phyloP scores from a whole-genome alignment of 1,284 basidiomycete species.

The Ganoderma meredithae region DNA sequence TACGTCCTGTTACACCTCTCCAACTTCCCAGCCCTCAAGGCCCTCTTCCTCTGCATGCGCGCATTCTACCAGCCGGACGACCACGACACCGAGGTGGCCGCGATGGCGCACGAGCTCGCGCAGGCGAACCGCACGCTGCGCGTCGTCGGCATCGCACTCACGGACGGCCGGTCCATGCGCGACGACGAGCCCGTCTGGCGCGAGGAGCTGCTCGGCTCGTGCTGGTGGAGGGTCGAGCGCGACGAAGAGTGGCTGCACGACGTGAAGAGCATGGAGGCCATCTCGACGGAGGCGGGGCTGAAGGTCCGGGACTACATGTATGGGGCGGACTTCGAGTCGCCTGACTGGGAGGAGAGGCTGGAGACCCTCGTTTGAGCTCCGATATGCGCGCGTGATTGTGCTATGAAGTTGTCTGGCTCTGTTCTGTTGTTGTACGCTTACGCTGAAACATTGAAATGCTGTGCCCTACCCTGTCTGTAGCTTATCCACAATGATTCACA shows the following conservation, averaged over 20 bases:
- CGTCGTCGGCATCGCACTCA: constrained; percentile 22
- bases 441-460: constrained; percentile 3
- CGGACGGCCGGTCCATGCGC: constrained; percentile 19
- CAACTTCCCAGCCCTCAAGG: constrained; percentile 14
- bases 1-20: constrained; percentile 23
- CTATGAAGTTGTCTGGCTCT: not conserved
- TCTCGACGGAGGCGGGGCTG: constrained; percentile 19
- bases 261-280: not conserved
- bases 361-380: constrained; percentile 4
- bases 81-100: constrained; percentile 13
- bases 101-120: constrained; percentile 20
- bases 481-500: not conserved
- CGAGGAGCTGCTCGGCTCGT: constrained; percentile 23
- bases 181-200: constrained; percentile 23
- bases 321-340: constrained; percentile 14
- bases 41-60: constrained; percentile 25
- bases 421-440: constrained; percentile 3
- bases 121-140: constrained; percentile 13
- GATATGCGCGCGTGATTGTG: not conserved
- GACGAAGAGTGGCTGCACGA: not conserved
- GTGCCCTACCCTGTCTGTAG: not conserved
- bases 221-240: constrained; percentile 22
- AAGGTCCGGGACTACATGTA: constrained; percentile 26
- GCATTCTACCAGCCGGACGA: constrained; percentile 18
- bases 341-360: constrained; percentile 15